These are phyloP conservation scores for Erodium chrysanthum DNA, from an alignment of 441 rosid genomes.

Conservation along the genomic window DNA sequence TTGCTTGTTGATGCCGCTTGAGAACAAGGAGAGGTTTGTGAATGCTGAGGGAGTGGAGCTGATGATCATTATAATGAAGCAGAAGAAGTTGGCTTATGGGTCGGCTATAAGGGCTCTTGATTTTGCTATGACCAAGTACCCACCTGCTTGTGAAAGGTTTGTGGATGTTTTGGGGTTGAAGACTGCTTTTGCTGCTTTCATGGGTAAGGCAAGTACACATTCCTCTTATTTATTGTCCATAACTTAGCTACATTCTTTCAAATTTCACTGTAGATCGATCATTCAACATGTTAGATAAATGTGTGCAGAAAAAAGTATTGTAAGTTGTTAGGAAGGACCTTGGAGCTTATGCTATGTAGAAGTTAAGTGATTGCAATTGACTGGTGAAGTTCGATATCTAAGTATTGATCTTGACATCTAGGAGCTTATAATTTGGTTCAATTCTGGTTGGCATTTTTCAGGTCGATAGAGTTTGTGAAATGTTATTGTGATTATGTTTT, in stretches of 20 bases:
- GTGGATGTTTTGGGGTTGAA: slow-evolving; percentile 90
- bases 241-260: not conserved
- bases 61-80: slow-evolving; percentile 96
- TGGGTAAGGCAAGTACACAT: slow-evolving; percentile 93
- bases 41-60: slow-evolving; percentile 95
- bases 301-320: not conserved
- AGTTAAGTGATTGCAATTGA: not conserved
- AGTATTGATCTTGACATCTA: not conserved
- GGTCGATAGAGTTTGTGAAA: not conserved
- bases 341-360: not conserved
- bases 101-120: slow-evolving; percentile 89
- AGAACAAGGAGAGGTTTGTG: slow-evolving; percentile 93
- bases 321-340: not conserved
- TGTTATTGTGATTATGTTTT: not conserved
- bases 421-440: not conserved
- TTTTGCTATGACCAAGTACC: slow-evolving; percentile 91
- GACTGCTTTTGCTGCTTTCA: slow-evolving; percentile 94
- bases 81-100: slow-evolving; percentile 88
- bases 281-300: not conserved
- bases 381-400: not conserved
- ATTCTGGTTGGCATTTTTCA: not conserved
- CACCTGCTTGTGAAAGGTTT: slow-evolving; percentile 93
- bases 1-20: slow-evolving; percentile 88
- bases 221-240: not conserved
- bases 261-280: not conserved